These are phyloP conservation scores for Mycena pura DNA, from an alignment of 768 basidiomycete species.

Conservation along the genomic window DNA sequence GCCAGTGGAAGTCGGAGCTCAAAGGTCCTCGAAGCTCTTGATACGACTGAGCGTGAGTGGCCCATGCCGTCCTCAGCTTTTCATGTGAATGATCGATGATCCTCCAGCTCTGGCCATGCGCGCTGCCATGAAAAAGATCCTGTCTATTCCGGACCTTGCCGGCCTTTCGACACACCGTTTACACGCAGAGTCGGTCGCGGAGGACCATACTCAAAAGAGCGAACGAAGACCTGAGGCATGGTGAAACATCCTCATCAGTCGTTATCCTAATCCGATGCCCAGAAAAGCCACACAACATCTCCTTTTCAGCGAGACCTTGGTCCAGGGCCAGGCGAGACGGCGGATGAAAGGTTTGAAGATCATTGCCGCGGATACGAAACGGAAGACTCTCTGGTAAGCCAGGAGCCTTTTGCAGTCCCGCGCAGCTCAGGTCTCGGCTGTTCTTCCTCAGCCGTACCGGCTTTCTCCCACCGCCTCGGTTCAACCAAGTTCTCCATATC, in stretches of 20 bases:
- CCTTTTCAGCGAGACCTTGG: too few species aligned
- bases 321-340: too few species aligned
- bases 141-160: slow-evolving; percentile 53
- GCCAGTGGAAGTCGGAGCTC: slow-evolving; percentile 33
- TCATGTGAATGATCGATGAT: not conserved
- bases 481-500: too few species aligned
- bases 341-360: too few species aligned
- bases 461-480: too few species aligned
- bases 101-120: slow-evolving; percentile 42
- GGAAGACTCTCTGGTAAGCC: too few species aligned
- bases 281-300: too few species aligned
- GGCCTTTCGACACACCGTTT: slow-evolving; percentile 35
- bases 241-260: not conserved
- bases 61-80: not conserved
- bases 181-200: too few species aligned
- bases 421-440: too few species aligned
- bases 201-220: not conserved
- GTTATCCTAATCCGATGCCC: not conserved
- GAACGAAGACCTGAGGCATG: slow-evolving; percentile 13
- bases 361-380: too few species aligned
- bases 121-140: slow-evolving; percentile 47
- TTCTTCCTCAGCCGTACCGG: too few species aligned
- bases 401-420: too few species aligned
- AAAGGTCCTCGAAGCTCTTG: slow-evolving; percentile 48
- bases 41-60: slow-evolving; percentile 51